phyloP scores from a whole-genome alignment of 2,329 filamentous ascomycete genomes.

The Trichophaea hybrida region DNA sequence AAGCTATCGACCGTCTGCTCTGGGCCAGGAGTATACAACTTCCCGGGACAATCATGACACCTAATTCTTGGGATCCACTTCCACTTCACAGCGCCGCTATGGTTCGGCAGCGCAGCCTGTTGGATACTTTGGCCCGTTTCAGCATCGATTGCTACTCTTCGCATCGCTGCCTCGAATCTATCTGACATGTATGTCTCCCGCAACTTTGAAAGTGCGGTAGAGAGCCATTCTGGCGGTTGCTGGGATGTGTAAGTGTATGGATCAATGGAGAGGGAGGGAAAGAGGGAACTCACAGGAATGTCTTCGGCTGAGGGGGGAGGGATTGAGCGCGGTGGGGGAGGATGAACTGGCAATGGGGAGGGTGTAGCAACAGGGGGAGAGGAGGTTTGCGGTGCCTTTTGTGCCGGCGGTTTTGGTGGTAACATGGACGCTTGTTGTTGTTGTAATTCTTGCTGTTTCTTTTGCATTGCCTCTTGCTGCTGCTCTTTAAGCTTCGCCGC shows the following conservation, averaged over 20 bases:
- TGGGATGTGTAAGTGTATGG: slow-evolving; percentile 1
- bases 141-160: slow-evolving; percentile 66
- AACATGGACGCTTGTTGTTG: slow-evolving; percentile 23
- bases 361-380: background rate
- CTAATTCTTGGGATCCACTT: slow-evolving; percentile 80
- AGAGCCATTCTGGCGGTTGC: slow-evolving; percentile 47
- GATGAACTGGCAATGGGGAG: background rate
- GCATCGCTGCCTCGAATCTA: slow-evolving; percentile 80
- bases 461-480: background rate
- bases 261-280: background rate
- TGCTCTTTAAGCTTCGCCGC: background rate
- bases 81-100: slow-evolving; percentile 47
- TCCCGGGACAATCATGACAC: slow-evolving; percentile 83
- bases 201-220: slow-evolving; percentile 55
- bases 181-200: slow-evolving; percentile 60
- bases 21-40: slow-evolving; percentile 82
- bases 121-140: slow-evolving; percentile 49
- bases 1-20: slow-evolving; percentile 79
- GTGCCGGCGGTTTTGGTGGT: slow-evolving; percentile 19
- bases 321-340: background rate
- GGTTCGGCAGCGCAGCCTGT: slow-evolving; percentile 34
- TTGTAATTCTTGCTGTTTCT: background rate
- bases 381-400: background rate
- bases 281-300: background rate
- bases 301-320: background rate